Base-by-base conservation (phyloP, 805 yeast genomes). In the Candida krabiensis region DNA sequence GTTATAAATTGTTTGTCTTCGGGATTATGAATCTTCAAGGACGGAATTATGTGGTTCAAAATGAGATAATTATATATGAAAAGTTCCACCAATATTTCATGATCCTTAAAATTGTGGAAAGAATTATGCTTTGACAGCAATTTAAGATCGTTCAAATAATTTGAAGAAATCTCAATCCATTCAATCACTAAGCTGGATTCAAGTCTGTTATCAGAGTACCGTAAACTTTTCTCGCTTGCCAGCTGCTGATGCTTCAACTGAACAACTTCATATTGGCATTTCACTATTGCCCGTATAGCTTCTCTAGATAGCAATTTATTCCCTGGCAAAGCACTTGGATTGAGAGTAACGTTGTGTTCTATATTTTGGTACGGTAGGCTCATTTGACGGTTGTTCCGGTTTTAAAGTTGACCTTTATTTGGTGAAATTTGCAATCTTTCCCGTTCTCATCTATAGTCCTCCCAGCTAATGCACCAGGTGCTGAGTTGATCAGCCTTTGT, bases 141-240 rank as follows among this genome's bases (percentile, higher is more conserved):
- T 29, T 50, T 42, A 8, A 55, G 31, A n/a, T 44, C 33, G 13
- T 47, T 43, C n/a, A 53, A 34, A 31, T 53, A 53, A 17, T 35
- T 46, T 7, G 50, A 33, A 8, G 58, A 52, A 4, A 47, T 42
- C 28, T 51, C 60, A 7, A 55, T 44, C 60, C 60, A 55, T 7
- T 37, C 26, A 17, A 49, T 42, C 18, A 43, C 34, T 13, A 41
- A 14, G 7, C 30, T 35, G 19, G 46, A 29, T 4, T 41, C 30
- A 6, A 42, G 19, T 14, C 37, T 30, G 4, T 25, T 5, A 17
- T 15, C 31, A 7, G 40, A 12, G 8, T 33, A 27, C 15, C 24
- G 30, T 9, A 31, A 17, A 8, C 28, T 23, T 17, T 32, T 32
- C 7, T 38, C 30, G 5, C 28, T 25, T 7, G 14, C 13, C 4